Evolutionary conservation across 768 basidiomycete genomes (phyloP), one percentile per base, ranked within the genome.

Genomic region (Leccinum variicolor): DNA sequence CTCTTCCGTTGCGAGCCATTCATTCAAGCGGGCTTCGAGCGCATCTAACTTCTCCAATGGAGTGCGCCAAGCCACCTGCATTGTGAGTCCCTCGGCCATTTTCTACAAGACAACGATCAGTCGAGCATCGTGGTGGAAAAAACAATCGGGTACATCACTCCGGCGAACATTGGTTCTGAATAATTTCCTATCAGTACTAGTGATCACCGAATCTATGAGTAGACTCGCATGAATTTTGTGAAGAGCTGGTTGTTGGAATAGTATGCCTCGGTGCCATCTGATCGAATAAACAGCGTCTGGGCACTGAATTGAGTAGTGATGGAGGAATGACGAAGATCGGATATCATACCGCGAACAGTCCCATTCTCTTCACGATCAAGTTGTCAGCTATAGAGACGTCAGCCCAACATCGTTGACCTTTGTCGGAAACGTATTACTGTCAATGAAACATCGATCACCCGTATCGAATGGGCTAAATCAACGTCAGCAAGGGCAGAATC

Each of bases 191-290:
- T 53, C 19, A 47, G 48, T 9, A 29, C 51, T n/a, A 41, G 49
- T 7, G 47, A 43, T 60, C 49, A 29, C 26, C 25, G n/a, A 13
- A 51, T 51, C 2, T 17, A 26, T 36, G 29, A 53, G 48, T 5
- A 28, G 26, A 73, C 83, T 41, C 66, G 85, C 85, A 92, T 88
- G 73, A 91, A 90, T 64, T 86, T 87, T 49, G 69, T 79, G 69
- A 87, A 87, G 13, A 91, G 77, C 61, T 85, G 86, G 61, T 86
- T 88, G 74, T 90, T 90, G 74, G 85, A 90, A 67, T 90, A 91
- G 64, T 90, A 91, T 3, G 87, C 85, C 66, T 90, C 85, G 2
- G 87, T 87, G 19, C 89, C 89, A 64, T 92, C 90, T 15, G 78
- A 66, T 31, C 90, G 85, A 33, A 81, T 70, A 64, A 92, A 92